phyloP scores from a whole-genome alignment of 2,329 filamentous ascomycete species.

The Clonostachys solani region DNA sequence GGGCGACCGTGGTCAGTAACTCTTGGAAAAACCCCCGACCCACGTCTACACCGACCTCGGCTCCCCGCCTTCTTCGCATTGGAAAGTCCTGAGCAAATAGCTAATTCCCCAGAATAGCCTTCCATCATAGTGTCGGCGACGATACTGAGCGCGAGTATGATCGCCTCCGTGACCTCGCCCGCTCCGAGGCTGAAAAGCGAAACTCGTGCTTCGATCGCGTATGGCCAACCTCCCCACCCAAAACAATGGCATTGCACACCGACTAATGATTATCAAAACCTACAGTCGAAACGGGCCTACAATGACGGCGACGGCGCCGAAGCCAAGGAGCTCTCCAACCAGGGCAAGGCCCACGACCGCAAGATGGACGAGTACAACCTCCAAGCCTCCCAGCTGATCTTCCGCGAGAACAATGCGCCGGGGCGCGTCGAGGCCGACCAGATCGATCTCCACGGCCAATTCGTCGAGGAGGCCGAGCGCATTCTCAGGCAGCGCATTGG shows the following conservation, averaged over 20 bases:
- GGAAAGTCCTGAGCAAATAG: not conserved
- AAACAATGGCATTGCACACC: not conserved
- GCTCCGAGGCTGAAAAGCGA: conserved; percentile 75
- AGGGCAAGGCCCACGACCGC: conserved; percentile 79
- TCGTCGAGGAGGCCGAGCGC: conserved; percentile 89
- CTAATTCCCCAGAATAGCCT: conserved; percentile 45
- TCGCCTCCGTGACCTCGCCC: conserved; percentile 77
- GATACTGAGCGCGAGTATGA: conserved; percentile 86
- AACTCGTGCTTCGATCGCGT: conserved; percentile 72
- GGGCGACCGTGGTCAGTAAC: conserved; percentile 38
- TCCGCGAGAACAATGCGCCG: conserved; percentile 85
- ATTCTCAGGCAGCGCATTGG: conserved; percentile 84
- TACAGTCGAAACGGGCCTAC: conserved; percentile 74
- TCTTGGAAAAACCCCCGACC: not conserved
- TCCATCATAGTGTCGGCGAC: conserved; percentile 65
- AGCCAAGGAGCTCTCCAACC: conserved; percentile 80
- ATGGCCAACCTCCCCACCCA: conserved; percentile 6
- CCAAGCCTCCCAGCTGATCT: conserved; percentile 90
- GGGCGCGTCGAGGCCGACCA: conserved; percentile 74
- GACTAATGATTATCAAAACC: not conserved
- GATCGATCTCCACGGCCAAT: conserved; percentile 93
- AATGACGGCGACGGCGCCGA: conserved; percentile 72
- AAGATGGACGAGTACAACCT: conserved; percentile 87
- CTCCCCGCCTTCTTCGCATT: not conserved
- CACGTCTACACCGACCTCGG: not conserved